Percentiles rank a stretch among this genome's conserved stretches.
Conservation (phyloP, 176 grass and related monocot species). For the Chloris gayana region DNA sequence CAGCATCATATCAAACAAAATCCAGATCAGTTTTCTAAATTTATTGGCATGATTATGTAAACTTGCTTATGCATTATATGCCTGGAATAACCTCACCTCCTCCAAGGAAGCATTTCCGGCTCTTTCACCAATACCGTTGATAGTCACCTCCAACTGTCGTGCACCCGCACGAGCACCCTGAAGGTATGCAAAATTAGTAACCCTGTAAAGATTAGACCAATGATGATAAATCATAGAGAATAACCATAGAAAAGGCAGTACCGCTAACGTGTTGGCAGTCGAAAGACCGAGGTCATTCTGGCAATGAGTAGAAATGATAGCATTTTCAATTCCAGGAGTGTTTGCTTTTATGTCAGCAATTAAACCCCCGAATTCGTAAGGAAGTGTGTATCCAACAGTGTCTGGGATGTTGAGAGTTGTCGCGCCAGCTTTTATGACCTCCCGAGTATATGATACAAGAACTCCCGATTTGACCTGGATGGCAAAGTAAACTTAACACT, state of each 20-base stretch:
- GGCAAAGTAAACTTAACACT: background rate
- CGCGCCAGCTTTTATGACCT: conserved; percentile 96
- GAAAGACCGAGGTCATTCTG: conserved; percentile 99
- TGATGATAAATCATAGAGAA: conserved; percentile 9
- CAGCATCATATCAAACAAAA: background rate
- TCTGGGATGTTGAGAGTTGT: conserved; percentile 97
- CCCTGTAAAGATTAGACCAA: conserved; percentile 5
- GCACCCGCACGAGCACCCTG: conserved; percentile 91
- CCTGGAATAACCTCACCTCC: conserved; percentile 60
- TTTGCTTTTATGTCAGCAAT: conserved; percentile 93
- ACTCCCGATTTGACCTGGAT: conserved; percentile 80
- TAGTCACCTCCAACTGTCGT: conserved; percentile 91
- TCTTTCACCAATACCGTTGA: conserved; percentile 98
- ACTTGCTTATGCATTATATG: background rate
- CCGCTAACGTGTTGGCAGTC: conserved; percentile 86
- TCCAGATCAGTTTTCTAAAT: background rate
- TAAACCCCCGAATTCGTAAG: conserved; percentile 75
- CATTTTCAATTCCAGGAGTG: conserved; percentile 89
- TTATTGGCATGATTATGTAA: background rate
- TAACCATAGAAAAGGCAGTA: conserved; percentile 47
- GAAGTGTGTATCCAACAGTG: conserved; percentile 92
- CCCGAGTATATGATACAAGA: conserved; percentile 90
- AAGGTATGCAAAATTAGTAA: conserved; percentile 57
- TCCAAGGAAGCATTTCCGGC: conserved; percentile 98
- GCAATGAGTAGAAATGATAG: conserved; percentile 93